Evolutionary conservation across 345 rosid species (phyloP).

Genomic region (Aquilaria yunnanensis): DNA sequence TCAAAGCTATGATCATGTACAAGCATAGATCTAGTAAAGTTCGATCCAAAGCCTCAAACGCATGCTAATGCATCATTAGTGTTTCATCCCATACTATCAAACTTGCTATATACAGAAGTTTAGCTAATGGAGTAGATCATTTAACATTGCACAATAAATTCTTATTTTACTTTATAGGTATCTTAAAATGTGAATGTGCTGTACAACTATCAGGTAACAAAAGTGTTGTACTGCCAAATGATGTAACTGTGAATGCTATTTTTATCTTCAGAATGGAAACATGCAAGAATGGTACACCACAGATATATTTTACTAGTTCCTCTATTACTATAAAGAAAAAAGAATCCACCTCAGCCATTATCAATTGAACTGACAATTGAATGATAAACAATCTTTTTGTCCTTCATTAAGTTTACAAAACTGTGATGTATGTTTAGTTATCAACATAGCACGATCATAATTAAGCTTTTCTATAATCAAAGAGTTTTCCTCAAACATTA

Average conservation of each 20-base stretch:
- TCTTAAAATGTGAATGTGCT: background rate
- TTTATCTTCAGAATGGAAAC: background rate
- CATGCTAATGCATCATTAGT: background rate
- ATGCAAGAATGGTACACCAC: background rate
- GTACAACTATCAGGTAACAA: background rate
- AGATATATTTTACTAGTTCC: background rate
- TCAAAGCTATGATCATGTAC: background rate
- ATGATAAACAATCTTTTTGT: background rate
- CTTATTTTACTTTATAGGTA: background rate
- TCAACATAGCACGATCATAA: background rate
- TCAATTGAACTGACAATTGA: background rate
- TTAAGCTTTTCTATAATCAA: background rate
- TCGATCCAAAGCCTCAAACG: background rate
- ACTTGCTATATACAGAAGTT: background rate
- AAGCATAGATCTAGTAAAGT: background rate
- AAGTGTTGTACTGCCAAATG: background rate
- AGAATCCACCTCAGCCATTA: background rate
- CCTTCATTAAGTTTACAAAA: background rate
- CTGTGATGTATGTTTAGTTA: background rate
- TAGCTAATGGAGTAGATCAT: background rate
- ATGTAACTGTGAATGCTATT: background rate
- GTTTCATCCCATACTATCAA: slow-evolving; percentile 12
- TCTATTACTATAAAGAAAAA: background rate
- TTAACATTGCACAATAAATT: background rate
- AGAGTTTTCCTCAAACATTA: background rate